Conservation (phyloP, 2,329 filamentous ascomycete species). For the Sclerotinia sclerotiorum region DNA sequence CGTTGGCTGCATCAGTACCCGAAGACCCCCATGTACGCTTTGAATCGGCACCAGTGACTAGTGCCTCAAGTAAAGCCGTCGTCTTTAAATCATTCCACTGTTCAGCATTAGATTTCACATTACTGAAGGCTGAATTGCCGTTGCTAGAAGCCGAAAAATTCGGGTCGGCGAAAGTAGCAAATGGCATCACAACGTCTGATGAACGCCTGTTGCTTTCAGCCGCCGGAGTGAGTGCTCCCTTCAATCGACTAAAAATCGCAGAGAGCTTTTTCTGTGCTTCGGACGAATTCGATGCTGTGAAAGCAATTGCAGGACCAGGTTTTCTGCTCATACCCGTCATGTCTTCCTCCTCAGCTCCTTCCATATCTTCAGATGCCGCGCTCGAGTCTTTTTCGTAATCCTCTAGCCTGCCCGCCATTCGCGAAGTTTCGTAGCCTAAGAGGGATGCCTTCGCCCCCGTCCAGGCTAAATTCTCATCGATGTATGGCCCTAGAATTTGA, state of each 20-base stretch:
- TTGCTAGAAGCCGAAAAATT: slow-evolving; percentile 22
- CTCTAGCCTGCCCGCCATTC: slow-evolving; percentile 54
- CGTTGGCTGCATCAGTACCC: slow-evolving; percentile 26
- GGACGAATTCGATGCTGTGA: slow-evolving; percentile 11
- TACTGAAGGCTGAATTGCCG: slow-evolving; percentile 16
- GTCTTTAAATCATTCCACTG: slow-evolving; percentile 64
- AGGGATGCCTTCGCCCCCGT: slow-evolving; percentile 51
- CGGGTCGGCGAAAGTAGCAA: slow-evolving; percentile 15
- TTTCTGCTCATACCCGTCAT: neutral
- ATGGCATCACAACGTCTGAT: slow-evolving; percentile 18
- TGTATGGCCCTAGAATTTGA: slow-evolving; percentile 65
- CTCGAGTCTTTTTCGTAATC: slow-evolving; percentile 50
- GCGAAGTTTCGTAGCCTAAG: slow-evolving; percentile 57
- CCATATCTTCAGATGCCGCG: slow-evolving; percentile 45
- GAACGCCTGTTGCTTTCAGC: slow-evolving; percentile 9
- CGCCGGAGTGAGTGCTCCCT: neutral
- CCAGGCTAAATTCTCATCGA: slow-evolving; percentile 59
- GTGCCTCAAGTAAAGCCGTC: slow-evolving; percentile 54
- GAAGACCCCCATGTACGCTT: slow-evolving; percentile 40
- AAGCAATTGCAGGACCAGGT: slow-evolving; percentile 10
- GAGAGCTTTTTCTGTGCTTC: slow-evolving; percentile 18
- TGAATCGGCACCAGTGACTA: slow-evolving; percentile 51
- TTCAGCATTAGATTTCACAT: slow-evolving; percentile 38
- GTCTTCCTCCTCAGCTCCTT: slow-evolving; percentile 44
- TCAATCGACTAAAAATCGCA: slow-evolving; percentile 14